These are phyloP conservation scores for Coccomyxa sp. DNA, from an alignment of 139 green algal genomes.

Conservation along the genomic window DNA sequence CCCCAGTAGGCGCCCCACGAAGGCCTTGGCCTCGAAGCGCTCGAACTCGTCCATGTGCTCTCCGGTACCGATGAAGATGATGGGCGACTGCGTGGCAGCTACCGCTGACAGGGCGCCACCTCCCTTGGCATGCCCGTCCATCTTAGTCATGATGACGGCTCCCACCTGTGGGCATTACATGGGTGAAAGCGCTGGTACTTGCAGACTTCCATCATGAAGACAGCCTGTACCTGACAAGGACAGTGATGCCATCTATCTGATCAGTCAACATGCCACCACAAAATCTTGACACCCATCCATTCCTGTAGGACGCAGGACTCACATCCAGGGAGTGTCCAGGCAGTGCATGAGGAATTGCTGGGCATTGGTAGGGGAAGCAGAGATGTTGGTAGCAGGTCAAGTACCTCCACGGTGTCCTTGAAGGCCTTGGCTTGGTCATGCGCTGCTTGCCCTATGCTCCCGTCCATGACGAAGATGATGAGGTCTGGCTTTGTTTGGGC, in stretches of 20 bases:
- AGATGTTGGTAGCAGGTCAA: background rate
- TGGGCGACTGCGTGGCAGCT: constrained; percentile 86
- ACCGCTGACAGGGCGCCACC: constrained; percentile 92
- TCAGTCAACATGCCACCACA: too few species aligned
- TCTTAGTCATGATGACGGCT: constrained; percentile 97
- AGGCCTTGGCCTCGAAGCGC: constrained; percentile 91
- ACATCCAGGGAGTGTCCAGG: too few species aligned
- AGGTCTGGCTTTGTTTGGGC: constrained; percentile 74
- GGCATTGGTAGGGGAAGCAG: background rate
- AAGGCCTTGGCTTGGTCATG: constrained; percentile 98
- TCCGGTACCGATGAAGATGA: constrained; percentile 96
- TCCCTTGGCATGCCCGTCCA: constrained; percentile 98
- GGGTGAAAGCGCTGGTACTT: too few species aligned
- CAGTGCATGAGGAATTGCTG: too few species aligned
- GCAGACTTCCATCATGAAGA: too few species aligned
- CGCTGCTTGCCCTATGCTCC: constrained; percentile 93
- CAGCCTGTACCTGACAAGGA: too few species aligned
- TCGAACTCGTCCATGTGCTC: constrained; percentile 99
- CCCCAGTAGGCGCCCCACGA: constrained; percentile 92
- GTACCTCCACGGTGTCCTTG: constrained; percentile 85
- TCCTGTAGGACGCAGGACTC: too few species aligned
- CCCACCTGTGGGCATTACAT: too few species aligned
- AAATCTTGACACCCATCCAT: too few species aligned
- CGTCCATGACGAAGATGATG: constrained; percentile 99
- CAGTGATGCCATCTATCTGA: too few species aligned